phyloP scores from a whole-genome alignment of 2,329 filamentous ascomycete genomes.

The Ceratocystis alfenasii region DNA sequence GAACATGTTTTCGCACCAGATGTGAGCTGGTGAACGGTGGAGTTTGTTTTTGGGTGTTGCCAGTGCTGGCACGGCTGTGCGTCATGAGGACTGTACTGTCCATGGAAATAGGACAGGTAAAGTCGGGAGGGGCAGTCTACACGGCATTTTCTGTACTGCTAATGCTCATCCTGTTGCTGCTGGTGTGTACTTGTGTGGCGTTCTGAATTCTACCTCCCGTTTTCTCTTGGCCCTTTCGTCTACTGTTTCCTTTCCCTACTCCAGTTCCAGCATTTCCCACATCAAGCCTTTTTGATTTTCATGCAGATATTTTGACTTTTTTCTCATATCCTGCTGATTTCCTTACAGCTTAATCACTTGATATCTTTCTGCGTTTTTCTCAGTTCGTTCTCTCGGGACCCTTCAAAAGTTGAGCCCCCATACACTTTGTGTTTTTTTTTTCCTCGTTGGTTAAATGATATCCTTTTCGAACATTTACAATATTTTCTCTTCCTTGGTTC shows the following conservation, averaged over 20 bases:
- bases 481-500: constrained; percentile 10
- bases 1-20: constrained; percentile 89
- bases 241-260: no score
- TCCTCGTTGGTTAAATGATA: constrained; percentile 24
- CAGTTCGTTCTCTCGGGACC: constrained; percentile 6
- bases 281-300: neutral
- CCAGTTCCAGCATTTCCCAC: constrained; percentile 14
- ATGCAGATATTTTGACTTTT: neutral
- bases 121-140: no score
- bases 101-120: no score
- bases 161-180: neutral
- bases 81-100: no score
- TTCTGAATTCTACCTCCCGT: neutral
- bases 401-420: constrained; percentile 20
- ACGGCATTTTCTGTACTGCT: no score
- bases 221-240: neutral
- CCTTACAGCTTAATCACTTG: neutral
- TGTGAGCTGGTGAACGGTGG: constrained; percentile 46
- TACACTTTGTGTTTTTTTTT: constrained; percentile 21
- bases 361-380: constrained; percentile 1
- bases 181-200: neutral
- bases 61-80: neutral
- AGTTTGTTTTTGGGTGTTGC: neutral
- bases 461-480: constrained; percentile 12
- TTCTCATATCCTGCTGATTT: neutral